These are phyloP conservation scores for Arctostaphylos glauca DNA, from an alignment of 148 eudicot species.

Conservation along the genomic window DNA sequence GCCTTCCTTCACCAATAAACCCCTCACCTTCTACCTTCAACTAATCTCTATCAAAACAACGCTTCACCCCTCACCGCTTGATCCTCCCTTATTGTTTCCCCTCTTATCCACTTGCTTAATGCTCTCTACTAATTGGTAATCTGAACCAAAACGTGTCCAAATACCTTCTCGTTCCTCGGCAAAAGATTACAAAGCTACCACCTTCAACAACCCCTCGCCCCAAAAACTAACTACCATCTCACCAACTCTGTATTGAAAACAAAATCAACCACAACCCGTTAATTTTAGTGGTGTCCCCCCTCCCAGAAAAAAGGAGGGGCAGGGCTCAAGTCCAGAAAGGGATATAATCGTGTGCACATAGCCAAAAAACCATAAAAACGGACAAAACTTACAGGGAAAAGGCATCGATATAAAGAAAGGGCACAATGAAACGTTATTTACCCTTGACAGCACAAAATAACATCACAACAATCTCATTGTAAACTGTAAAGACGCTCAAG, in stretches of 20 bases:
- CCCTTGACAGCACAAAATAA: neutral
- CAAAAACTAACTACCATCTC: neutral
- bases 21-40: too few relatives aligned
- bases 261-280: neutral
- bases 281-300: neutral
- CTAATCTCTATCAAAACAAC: too few relatives aligned
- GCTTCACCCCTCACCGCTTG: too few relatives aligned
- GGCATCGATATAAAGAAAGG: too few relatives aligned
- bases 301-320: neutral
- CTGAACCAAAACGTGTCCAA: too few relatives aligned
- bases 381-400: too few relatives aligned
- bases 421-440: neutral
- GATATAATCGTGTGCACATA: neutral
- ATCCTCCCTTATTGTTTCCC: too few relatives aligned
- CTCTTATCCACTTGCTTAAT: too few relatives aligned
- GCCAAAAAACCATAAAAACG: neutral
- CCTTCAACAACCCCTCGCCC: neutral
- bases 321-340: neutral
- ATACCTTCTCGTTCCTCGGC: too few relatives aligned
- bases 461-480: neutral
- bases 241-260: neutral
- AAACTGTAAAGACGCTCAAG: neutral
- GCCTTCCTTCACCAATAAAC: too few relatives aligned
- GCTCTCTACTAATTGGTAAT: too few relatives aligned
- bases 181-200: neutral